Percentiles rank a stretch among this genome's conserved stretches.
Conservation (phyloP, 441 rosid genomes). For the Viola pubescens region DNA sequence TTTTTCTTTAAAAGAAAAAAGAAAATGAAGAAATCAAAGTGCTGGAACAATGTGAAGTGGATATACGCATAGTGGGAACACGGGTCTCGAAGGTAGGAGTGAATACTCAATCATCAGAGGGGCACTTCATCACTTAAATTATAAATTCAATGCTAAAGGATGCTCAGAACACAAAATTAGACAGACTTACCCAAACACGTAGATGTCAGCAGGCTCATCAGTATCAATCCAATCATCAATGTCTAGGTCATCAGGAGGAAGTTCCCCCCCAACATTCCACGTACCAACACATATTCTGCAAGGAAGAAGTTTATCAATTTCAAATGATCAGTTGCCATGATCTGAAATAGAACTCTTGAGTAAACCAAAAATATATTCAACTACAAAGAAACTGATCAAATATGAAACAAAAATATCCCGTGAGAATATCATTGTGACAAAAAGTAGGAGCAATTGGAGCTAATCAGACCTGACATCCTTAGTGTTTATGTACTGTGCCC, state of each 20-base stretch:
- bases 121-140: not conserved
- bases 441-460: conserved; percentile 6
- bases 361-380: no score
- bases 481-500: conserved; percentile 75
- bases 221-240: conserved; percentile 81
- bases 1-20: no score
- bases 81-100: no score
- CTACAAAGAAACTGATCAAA: no score
- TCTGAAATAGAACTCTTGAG: not conserved
- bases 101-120: not conserved
- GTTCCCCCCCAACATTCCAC: conserved; percentile 89
- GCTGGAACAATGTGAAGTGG: not conserved
- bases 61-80: not conserved
- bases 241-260: conserved; percentile 81
- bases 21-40: not conserved
- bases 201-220: conserved; percentile 82
- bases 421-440: no score
- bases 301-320: not conserved
- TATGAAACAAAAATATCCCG: no score
- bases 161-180: conserved; percentile 7
- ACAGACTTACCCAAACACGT: conserved; percentile 70
- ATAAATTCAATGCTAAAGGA: not conserved
- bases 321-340: conserved; percentile 1
- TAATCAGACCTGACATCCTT: conserved; percentile 70
- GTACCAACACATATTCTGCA: conserved; percentile 68